Percentiles rank a stretch among this genome's conserved stretches.
These are phyloP conservation scores for Linnemannia elongata DNA, from an alignment of 192 early-diverging fungal genomes.

Conservation along the genomic window DNA sequence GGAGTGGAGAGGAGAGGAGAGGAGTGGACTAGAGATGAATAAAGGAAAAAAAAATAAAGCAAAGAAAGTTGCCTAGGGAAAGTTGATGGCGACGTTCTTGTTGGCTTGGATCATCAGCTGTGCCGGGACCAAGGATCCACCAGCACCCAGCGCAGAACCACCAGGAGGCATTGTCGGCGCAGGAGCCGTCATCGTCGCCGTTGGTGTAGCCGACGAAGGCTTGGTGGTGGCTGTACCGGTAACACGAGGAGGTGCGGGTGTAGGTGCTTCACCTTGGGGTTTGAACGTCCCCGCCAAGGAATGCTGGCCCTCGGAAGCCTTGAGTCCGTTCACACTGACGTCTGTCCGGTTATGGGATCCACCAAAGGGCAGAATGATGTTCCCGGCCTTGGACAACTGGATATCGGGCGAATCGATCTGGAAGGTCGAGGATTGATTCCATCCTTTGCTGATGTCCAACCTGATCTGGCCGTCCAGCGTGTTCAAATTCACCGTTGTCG, in stretches of 20 bases:
- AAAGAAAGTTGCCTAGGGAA: conserved; percentile 24
- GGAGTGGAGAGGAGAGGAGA: not conserved
- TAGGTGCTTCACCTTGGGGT: not conserved
- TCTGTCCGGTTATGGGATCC: not conserved
- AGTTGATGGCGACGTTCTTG: conserved; percentile 32
- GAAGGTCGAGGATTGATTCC: conserved; percentile 43
- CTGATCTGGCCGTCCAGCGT: conserved; percentile 38
- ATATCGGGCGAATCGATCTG: conserved; percentile 19
- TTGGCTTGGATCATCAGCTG: conserved; percentile 47
- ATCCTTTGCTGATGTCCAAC: conserved; percentile 31
- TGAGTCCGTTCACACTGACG: conserved; percentile 21
- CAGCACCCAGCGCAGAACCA: conserved; percentile 21
- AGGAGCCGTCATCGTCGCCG: not conserved
- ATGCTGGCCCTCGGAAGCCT: not conserved
- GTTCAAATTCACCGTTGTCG: conserved; percentile 31
- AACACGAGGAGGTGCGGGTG: not conserved
- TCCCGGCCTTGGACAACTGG: conserved; percentile 24
- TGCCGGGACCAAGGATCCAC: conserved; percentile 14
- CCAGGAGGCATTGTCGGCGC: not conserved
- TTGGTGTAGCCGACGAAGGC: not conserved
- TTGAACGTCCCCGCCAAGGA: conserved; percentile 19
- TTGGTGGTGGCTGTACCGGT: not conserved
- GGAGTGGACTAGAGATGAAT: not conserved
- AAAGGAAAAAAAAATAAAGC: conserved; percentile 1
- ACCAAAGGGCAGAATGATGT: conserved; percentile 26